Evolutionary conservation across 2,329 filamentous ascomycete species (phyloP), one percentile per base, ranked within the genome.

Genomic region (Sporothrix pseudoabietina): DNA sequence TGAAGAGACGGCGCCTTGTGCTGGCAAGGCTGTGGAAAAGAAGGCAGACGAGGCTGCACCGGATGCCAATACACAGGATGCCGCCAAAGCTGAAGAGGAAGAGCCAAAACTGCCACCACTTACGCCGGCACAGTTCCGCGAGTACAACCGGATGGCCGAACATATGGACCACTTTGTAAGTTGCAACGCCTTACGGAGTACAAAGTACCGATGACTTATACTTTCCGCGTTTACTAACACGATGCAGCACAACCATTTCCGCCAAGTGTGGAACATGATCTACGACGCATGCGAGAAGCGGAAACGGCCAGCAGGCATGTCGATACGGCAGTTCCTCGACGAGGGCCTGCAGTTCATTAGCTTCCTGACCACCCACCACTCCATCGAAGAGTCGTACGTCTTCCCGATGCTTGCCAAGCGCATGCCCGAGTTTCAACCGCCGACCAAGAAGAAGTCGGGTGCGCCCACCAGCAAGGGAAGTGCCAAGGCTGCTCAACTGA

Each of bases 371-470:
- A 82, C 88, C 73, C 94, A 97, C 82, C 94, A 97, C 83, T 84
- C 83, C 73, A 95, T 97, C 78, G 94, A 97, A 81, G 94, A 98
- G 81, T 82, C 85, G 41, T 88, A 94, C 80, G 85, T 97, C 55
- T 97, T 97, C 81, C 94, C 94, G 0, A 79, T 90, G 0, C 87
- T 97, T 1, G 93, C 92, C 14, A 84, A 84, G 77, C 90, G 89
- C 77, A 97, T 97, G 93, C 90, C 92, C 5, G 90, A 92, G 76
- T 97, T 97, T 79, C 84, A 85, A 30, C 83, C 84, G 26, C 78
- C 79, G 10, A 76, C 75, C 65, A 75, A 74, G 73, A 75, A 75
- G 1, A 74, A 66, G 44, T 79, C 79, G 1, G 55, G 63, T 35
- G 41, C 2, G 44, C 39, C 54, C 39, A 39, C 32, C n/a, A 41